Conservation (phyloP, 768 basidiomycete species). For the Agaricus blazei region DNA sequence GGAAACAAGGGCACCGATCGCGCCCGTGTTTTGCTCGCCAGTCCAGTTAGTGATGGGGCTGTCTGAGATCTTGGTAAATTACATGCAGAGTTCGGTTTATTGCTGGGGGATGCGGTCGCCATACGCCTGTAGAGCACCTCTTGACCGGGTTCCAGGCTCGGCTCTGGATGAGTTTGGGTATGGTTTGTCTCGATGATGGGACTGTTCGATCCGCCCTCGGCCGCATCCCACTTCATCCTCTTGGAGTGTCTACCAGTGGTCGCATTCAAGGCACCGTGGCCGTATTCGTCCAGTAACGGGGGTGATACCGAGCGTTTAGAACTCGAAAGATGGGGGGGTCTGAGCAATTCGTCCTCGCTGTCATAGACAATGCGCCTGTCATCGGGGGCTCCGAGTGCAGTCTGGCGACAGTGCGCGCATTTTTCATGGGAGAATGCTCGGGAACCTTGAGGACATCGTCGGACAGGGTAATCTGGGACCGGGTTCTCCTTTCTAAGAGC, state of each 20-base stretch:
- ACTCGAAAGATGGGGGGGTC: constrained; percentile 17
- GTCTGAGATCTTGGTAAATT: constrained; percentile 17
- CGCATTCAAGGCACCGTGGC: constrained; percentile 19
- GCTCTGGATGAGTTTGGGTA: constrained; percentile 31
- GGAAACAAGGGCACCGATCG: constrained; percentile 42
- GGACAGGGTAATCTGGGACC: constrained; percentile 47
- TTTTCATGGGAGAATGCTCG: constrained; percentile 48
- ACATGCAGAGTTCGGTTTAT: constrained; percentile 22
- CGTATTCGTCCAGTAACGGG: constrained; percentile 24
- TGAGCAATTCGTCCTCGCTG: constrained; percentile 44
- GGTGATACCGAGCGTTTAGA: constrained; percentile 39
- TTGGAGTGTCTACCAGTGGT: constrained; percentile 27
- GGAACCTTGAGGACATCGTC: constrained; percentile 42
- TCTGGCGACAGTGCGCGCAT: constrained; percentile 33
- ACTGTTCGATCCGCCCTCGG: constrained; percentile 13
- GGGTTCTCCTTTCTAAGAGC: constrained; percentile 23
- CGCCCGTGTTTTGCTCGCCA: constrained; percentile 30
- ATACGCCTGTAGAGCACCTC: constrained; percentile 21
- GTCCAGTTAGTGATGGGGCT: constrained; percentile 13
- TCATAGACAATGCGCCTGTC: constrained; percentile 20
- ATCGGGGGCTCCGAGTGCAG: constrained; percentile 19
- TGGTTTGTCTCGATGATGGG: constrained; percentile 14
- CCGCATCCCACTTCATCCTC: constrained; percentile 27
- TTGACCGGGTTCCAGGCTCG: constrained; percentile 17
- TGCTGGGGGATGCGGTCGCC: constrained; percentile 14